Base-by-base conservation (phyloP, 106 monocot species). In the Acorus calamus region DNA sequence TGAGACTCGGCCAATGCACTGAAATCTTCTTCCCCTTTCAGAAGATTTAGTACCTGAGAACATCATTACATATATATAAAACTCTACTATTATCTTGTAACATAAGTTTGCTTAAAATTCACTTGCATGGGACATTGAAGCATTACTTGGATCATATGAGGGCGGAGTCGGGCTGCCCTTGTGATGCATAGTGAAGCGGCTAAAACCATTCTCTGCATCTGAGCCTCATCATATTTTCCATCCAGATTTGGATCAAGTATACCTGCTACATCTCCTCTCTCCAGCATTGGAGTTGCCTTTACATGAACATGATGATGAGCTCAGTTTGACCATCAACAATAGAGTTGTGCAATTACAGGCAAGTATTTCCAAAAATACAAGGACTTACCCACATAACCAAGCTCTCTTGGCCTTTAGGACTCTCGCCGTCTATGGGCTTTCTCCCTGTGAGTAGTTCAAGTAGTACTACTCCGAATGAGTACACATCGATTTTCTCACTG, bases 381-480 rank as follows among this genome's bases (percentile, higher is more conserved):
- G 13, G n/a, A 49, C 87, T 88, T 76, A 92, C 92, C 92, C 89
- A 90, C 82, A 87, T 84, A 47, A 96, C 84, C 53, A 96, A 73
- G 66, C 94, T 96, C 43, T 80, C 84, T 76, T 84, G 84, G 46
- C 81, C 85, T 61, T 84, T 84, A 8, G 86, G 77, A 10, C 52
- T 71, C 11, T 81, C 81, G 70, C 70, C 67, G 47, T 62, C 61
- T 28, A 96, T 96, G 44, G 85, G 84, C 14, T 80, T 90, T 71
- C 94, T 78, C 44, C 94, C 90, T 4, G 94, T 80, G 14, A 96
- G 47, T 8, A 96, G 75, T 66, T 96, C 94, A 46, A 96, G 94
- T 47, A 96, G 77, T 56, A 96, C 84, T 41, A 96, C 90, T 2
- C 94, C 94, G 48, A 87, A 90, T 4, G 94, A 81, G 65, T 90